phyloP scores from a whole-genome alignment of 1,284 basidiomycete genomes.

The Apiotrichum porosum region DNA sequence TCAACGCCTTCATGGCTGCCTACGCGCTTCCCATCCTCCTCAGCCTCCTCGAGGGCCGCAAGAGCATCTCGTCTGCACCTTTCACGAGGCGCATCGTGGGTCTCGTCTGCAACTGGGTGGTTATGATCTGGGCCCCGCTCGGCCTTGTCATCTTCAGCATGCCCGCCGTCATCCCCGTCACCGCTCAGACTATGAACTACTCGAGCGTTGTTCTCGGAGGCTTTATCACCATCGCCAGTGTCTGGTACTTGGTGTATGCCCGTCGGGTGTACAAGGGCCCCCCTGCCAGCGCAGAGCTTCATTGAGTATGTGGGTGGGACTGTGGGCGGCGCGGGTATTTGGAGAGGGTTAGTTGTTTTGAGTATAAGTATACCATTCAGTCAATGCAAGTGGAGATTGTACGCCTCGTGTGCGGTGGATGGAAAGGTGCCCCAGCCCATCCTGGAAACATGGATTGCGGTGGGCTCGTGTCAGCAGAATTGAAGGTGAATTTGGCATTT shows the following conservation, averaged over 20 bases:
- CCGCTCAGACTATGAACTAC: constrained; percentile 49
- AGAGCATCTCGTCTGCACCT: constrained; percentile 4
- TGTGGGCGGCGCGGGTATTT: too few relatives aligned
- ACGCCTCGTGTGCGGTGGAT: too few relatives aligned
- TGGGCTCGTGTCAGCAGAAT: too few relatives aligned
- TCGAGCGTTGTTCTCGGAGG: constrained; percentile 45
- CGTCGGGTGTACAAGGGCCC: constrained; percentile 37
- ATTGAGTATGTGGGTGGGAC: too few relatives aligned
- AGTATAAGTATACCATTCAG: too few relatives aligned
- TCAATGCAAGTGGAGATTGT: too few relatives aligned
- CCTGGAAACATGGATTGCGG: too few relatives aligned
- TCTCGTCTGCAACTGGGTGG: constrained; percentile 8
- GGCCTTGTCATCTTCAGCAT: constrained; percentile 15
- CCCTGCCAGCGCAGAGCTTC: too few relatives aligned
- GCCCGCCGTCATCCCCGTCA: constrained; percentile 47
- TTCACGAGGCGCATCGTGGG: constrained; percentile 6
- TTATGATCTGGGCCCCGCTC: constrained; percentile 14
- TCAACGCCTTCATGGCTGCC: constrained; percentile 12
- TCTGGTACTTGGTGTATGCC: constrained; percentile 46
- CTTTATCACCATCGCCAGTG: constrained; percentile 40
- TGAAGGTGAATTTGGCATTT: too few relatives aligned
- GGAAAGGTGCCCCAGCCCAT: too few relatives aligned
- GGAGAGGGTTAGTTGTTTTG: too few relatives aligned
- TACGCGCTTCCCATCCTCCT: constrained; percentile 15
- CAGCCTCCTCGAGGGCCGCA: constrained; percentile 8